Conservation (phyloP, 345 rosid genomes). For the Combretum micranthum region DNA sequence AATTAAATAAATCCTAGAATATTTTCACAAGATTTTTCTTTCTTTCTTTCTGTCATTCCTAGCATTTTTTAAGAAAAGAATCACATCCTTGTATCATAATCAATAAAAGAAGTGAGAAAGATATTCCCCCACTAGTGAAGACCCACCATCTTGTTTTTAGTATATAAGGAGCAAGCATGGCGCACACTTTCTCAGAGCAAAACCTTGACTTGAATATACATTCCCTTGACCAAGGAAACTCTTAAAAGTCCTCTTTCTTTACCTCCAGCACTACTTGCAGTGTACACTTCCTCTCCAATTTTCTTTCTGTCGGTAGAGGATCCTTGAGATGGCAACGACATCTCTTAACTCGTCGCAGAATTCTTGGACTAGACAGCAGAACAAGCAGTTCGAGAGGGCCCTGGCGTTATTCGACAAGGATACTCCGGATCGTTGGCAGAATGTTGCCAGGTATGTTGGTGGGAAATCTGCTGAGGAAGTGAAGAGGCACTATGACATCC, state of each 20-base stretch:
- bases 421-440: constrained; percentile 93
- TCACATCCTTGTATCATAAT: constrained; percentile 20
- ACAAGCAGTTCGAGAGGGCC: constrained; percentile 83
- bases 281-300: no score
- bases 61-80: constrained; percentile 26
- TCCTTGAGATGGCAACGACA: constrained; percentile 35
- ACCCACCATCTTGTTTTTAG: constrained; percentile 21
- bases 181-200: constrained; percentile 27
- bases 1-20: no score
- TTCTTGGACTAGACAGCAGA: constrained; percentile 64
- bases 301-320: no score
- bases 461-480: constrained; percentile 76
- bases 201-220: constrained; percentile 31
- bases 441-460: constrained; percentile 73
- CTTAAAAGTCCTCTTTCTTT: constrained; percentile 1
- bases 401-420: constrained; percentile 75
- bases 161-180: constrained; percentile 34
- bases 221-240: constrained; percentile 23
- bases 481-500: constrained; percentile 70
- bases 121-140: constrained; percentile 40
- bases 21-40: no score
- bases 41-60: constrained; percentile 10
- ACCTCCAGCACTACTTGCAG: no score
- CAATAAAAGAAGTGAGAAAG: not conserved
- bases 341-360: constrained; percentile 37